Base-by-base conservation (phyloP, 1,284 basidiomycete genomes). In the Cutaneotrichosporon sp. region DNA sequence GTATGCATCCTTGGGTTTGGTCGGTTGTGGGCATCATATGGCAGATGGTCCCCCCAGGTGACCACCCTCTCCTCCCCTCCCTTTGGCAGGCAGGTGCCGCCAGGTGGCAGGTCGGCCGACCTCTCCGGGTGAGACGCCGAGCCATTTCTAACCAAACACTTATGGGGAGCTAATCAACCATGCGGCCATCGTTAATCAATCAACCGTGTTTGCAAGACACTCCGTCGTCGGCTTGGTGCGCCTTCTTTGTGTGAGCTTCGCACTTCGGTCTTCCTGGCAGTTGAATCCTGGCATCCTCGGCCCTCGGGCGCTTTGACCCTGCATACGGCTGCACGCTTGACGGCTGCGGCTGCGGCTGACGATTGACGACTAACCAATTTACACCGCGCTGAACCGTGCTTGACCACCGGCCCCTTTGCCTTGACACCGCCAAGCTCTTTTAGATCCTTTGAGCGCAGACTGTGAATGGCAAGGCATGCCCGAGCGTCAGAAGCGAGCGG, bases 71-170 rank as follows among this genome's bases (percentile, higher is more conserved):
- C n/a, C n/a, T n/a, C n/a, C n/a, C n/a, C n/a, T n/a, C n/a, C n/a
- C n/a, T 22, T 6, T 24, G 8, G 16, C 4, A 43, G 43, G n/a
- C 43, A 45, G 10, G 34, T 36, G 34, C 38, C 16, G 16, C 24
- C 13, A 1, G 34, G 13, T 50, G 27, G 20, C 51, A 27, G 22
- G 34, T 53, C 51, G 51, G 51, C 51, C 34, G 51, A 53, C 51
- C 34, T 38, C 20, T 22, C 50, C 50, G 51, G 51, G 51, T 13
- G 33, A 53, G 51, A 50, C 34, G 33, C 51, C 51, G 20, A 38
- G 16, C 25, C 46, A n/a, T n/a, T n/a, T n/a, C n/a, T n/a, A 20
- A 29, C 4, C 2, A 49, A 8, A 5, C 10, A 10, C 25, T 47
- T 22, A 47, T 22, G 43, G 4, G 18, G 16, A 4, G 42, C 42